Percentiles rank a stretch among this genome's conserved stretches.
phyloP scores from a whole-genome alignment of 345 rosid species.

The Theobroma cacao region DNA sequence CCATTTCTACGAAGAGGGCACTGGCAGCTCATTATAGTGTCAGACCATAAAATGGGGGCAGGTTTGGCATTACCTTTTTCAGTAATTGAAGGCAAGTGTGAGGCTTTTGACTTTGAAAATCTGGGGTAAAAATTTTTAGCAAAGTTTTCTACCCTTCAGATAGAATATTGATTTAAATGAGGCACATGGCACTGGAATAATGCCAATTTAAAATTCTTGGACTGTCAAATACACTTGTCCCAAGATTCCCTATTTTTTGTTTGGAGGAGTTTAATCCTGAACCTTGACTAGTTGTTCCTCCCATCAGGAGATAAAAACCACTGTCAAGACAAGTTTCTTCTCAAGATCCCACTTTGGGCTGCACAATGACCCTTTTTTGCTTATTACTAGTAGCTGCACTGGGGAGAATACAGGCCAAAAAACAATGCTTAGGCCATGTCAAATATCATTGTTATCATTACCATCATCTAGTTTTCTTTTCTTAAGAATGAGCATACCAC shows the following conservation, averaged over 20 bases:
- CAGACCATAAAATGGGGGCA: neutral
- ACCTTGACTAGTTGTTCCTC: neutral
- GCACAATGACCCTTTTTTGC: neutral
- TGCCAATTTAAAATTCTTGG: neutral
- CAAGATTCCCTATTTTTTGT: neutral
- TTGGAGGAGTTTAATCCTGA: neutral
- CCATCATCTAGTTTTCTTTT: neutral
- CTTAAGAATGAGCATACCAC: neutral
- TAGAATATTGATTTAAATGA: neutral
- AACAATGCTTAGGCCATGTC: neutral
- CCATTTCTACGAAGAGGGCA: neutral
- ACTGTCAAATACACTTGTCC: neutral
- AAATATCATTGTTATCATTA: neutral
- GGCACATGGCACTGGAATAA: neutral
- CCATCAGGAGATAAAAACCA: neutral
- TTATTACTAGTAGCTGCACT: neutral
- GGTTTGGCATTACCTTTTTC: neutral
- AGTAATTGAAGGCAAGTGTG: slow-evolving; percentile 5
- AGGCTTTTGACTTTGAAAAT: neutral
- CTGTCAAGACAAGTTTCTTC: neutral
- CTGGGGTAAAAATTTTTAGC: neutral
- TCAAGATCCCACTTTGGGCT: slow-evolving; percentile 1
- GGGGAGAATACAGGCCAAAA: neutral
- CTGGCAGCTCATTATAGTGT: neutral
- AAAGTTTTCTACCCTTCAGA: neutral